phyloP scores from a whole-genome alignment of 306 rosid species.

The Betula pendula region DNA sequence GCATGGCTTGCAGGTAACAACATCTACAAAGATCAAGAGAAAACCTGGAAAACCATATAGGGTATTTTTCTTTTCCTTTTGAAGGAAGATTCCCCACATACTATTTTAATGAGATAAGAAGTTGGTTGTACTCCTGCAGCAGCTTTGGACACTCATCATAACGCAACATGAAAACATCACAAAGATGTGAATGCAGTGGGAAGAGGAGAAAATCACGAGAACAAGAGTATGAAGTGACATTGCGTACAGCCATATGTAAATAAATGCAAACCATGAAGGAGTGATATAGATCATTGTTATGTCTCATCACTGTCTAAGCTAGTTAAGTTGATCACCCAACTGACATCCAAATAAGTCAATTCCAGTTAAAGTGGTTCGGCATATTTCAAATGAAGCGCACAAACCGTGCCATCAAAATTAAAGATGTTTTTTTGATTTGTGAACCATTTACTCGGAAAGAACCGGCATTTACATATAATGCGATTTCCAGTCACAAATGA shows the following conservation, averaged over 20 bases:
- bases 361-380: not conserved
- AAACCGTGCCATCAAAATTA: not conserved
- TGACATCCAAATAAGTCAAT: not conserved
- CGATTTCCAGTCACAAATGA: not conserved
- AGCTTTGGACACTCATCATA: constrained; percentile 80
- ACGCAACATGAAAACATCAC: constrained; percentile 67
- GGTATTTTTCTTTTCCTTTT: not conserved
- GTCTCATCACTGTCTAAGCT: not conserved
- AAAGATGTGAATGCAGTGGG: constrained; percentile 2
- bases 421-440: not conserved
- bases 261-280: not conserved
- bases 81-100: not conserved
- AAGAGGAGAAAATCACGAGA: constrained; percentile 8
- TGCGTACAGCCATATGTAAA: not conserved
- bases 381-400: not conserved
- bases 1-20: not conserved
- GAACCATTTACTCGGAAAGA: not conserved
- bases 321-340: not conserved
- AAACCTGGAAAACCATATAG: not conserved
- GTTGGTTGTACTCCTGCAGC: constrained; percentile 69
- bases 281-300: not conserved
- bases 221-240: not conserved
- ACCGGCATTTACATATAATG: not conserved
- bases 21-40: not conserved
- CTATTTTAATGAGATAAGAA: constrained; percentile 38